Conservation (phyloP, 78 protist genomes). For the Dictyostelium citrinum region DNA sequence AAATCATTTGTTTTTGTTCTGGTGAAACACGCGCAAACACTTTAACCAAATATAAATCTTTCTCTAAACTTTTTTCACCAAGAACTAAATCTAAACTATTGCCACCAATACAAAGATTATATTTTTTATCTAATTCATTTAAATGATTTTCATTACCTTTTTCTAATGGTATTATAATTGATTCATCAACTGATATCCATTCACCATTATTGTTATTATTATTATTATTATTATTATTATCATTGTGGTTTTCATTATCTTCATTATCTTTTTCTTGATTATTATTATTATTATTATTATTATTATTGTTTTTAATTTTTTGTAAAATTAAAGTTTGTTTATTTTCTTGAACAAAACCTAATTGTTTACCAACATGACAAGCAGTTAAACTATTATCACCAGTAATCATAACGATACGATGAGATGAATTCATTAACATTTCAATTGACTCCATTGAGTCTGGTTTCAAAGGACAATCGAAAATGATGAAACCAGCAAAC, state of each 20-base stretch:
- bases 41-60: conserved; percentile 25
- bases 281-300: no score
- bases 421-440: conserved; percentile 78
- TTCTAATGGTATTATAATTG: background rate
- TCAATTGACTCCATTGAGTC: conserved; percentile 81
- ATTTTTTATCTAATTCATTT: background rate
- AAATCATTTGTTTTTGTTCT: conserved; percentile 85
- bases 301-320: background rate
- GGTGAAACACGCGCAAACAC: conserved; percentile 93
- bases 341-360: conserved; percentile 64
- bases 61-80: background rate
- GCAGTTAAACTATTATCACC: conserved; percentile 98
- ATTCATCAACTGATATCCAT: conserved; percentile 38
- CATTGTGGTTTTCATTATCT: background rate
- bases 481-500: conserved; percentile 95
- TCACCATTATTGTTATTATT: background rate
- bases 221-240: background rate
- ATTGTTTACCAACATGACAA: conserved; percentile 92
- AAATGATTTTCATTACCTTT: background rate
- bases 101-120: conserved; percentile 80
- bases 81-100: background rate
- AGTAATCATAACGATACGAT: conserved; percentile 96
- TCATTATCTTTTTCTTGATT: background rate
- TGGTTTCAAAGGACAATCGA: conserved; percentile 89
- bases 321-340: conserved; percentile 6